Evolutionary conservation across 352 stramenopile genomes (phyloP), one percentile per base, ranked within the genome.

Genomic region (Phytophthora sansomeana): DNA sequence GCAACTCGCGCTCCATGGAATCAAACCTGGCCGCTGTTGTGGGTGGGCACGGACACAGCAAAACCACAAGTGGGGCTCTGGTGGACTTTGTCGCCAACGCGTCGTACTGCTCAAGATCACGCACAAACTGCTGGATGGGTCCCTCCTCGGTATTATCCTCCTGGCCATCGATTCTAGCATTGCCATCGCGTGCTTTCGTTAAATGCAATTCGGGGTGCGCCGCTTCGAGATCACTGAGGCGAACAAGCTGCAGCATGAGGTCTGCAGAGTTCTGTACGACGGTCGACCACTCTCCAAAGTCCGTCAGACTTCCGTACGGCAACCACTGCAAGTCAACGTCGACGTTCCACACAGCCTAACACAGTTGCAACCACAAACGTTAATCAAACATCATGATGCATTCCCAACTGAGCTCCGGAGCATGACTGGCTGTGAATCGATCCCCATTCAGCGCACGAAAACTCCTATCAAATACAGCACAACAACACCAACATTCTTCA

Each of bases 181-280:
- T 24, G 19, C 32, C 53, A n/a, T 55, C 30, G 17, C 5, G 35
- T 38, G 14, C 28, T 13, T 49, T 48, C n/a, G 21, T 7, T 5
- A 53, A 3, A n/a, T 56, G 55, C 28, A 92, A 63, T 49, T 92
- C 83, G 16, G 83, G 83, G 72, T 92, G 83, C 35, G 57, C 70
- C 6, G 72, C 66, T 57, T 76, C 69, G 3, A 90, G 66, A 58
- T 92, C 83, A 56, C 74, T 84, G 10, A 90, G 38, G 6, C 83
- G 83, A 17, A 92, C 70, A 3, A 92, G 66, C 26, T 90, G 63
- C 30, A 90, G 49, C n/a, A 90, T 58, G 21, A 92, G 63, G 57
- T 89, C 69, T 3, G 67, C 52, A 36, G 51, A 6, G 32, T 57
- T 30, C 36, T 63, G 44, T 32, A 72, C 58, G 36, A 63, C 47